A percentile compares a stretch with the other conserved stretches of the same genome.
Evolutionary conservation across 2,329 filamentous ascomycete species (phyloP).

Genomic region (Pestalotiopsis sp.): DNA sequence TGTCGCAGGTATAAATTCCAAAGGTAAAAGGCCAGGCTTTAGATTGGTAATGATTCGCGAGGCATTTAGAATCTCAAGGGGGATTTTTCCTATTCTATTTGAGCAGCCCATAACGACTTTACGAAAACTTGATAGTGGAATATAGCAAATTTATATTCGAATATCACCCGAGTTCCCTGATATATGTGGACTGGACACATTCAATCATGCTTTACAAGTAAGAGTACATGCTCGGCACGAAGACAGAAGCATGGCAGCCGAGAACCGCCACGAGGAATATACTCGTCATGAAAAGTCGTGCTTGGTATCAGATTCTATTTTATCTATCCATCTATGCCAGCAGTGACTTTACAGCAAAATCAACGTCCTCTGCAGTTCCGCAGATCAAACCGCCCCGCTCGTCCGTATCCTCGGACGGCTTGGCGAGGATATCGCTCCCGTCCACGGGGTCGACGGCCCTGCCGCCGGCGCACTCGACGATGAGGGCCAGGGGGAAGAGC

Average conservation of each 20-base stretch:
- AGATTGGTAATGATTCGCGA: too few species aligned
- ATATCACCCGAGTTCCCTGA: too few species aligned
- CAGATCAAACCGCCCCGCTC: slow-evolving; percentile 54
- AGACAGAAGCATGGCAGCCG: too few species aligned
- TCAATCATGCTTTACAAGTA: too few species aligned
- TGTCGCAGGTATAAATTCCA: neutral
- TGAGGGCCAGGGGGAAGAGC: slow-evolving; percentile 59
- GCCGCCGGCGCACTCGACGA: slow-evolving; percentile 63
- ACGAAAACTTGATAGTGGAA: too few species aligned
- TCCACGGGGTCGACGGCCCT: slow-evolving; percentile 52
- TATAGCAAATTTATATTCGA: too few species aligned
- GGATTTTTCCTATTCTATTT: too few species aligned
- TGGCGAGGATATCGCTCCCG: slow-evolving; percentile 44
- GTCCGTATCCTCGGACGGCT: slow-evolving; percentile 41
- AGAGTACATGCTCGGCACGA: neutral
- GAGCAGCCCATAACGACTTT: too few species aligned
- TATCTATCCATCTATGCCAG: neutral
- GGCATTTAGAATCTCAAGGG: too few species aligned
- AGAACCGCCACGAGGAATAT: neutral
- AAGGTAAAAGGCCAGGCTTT: too few species aligned
- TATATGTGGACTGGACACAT: too few species aligned
- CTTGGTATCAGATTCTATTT: neutral
- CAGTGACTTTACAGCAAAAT: slow-evolving; percentile 27
- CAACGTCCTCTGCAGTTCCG: slow-evolving; percentile 52
- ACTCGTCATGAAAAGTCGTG: neutral